Evolutionary conservation across 78 protist genomes (phyloP).

Genomic region (Polysphondylium violaceum): DNA sequence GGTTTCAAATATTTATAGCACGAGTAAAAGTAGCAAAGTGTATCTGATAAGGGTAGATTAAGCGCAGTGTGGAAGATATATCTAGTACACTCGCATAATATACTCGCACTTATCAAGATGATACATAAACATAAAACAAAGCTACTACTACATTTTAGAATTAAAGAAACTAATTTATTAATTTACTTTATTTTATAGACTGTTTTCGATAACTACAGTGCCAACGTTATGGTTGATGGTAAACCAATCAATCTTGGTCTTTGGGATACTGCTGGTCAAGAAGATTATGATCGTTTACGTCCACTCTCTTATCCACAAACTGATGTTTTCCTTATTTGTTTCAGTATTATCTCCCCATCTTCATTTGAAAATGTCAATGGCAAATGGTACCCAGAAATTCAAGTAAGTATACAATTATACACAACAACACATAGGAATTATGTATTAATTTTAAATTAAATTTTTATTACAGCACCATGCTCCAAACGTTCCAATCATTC

Average conservation of each 20-base stretch:
- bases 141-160: not conserved
- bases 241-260: conserved; percentile 52
- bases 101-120: not conserved
- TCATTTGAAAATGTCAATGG: conserved; percentile 90
- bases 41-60: not conserved
- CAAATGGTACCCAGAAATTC: conserved; percentile 93
- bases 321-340: conserved; percentile 96
- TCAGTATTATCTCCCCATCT: conserved; percentile 85
- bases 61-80: not conserved
- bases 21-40: not conserved
- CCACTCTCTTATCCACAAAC: conserved; percentile 96
- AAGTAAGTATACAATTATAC: not conserved
- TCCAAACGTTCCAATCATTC: conserved; percentile 87
- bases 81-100: not conserved
- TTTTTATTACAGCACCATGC: conserved; percentile 78
- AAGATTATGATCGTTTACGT: conserved; percentile 98
- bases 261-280: conserved; percentile 93
- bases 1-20: conserved; percentile 1
- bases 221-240: conserved; percentile 85
- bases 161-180: conserved; percentile 1
- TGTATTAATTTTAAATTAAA: too few species aligned
- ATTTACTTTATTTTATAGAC: conserved; percentile 54
- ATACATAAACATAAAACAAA: not conserved
- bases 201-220: conserved; percentile 86
- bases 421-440: not conserved